Percentiles rank a stretch among this genome's conserved stretches.
Conservation (phyloP, 768 basidiomycete genomes). For the Suillus sp. region DNA sequence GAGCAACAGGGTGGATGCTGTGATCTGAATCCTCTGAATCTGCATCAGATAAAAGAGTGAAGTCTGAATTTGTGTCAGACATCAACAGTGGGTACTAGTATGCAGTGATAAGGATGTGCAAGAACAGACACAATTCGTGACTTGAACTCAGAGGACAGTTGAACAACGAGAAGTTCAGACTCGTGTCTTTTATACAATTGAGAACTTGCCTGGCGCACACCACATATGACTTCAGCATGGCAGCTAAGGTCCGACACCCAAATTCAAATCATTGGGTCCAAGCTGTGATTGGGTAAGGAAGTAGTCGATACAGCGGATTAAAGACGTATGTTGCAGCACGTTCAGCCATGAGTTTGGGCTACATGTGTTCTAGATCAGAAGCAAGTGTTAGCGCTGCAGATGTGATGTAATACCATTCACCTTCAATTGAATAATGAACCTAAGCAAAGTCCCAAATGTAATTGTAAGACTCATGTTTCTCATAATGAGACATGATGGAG, state of each 20-base stretch:
- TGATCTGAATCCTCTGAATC: slow-evolving; percentile 2
- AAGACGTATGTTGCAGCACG: background rate
- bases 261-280: no score
- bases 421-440: background rate
- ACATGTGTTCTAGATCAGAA: background rate
- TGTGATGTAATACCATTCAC: background rate
- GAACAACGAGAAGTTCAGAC: background rate
- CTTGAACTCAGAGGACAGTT: background rate
- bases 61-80: background rate
- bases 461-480: background rate
- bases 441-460: no score
- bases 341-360: slow-evolving; percentile 1
- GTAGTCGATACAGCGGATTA: background rate
- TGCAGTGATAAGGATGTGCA: background rate
- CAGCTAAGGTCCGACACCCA: no score
- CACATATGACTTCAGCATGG: no score
- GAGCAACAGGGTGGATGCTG: background rate
- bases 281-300: background rate
- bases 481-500: background rate
- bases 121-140: background rate
- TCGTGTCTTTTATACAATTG: background rate
- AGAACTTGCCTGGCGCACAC: no score
- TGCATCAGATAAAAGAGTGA: background rate
- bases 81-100: slow-evolving; percentile 1
- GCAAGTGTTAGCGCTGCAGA: background rate